phyloP scores from a whole-genome alignment of 1,284 basidiomycete species.

The Boletus calvinii region DNA sequence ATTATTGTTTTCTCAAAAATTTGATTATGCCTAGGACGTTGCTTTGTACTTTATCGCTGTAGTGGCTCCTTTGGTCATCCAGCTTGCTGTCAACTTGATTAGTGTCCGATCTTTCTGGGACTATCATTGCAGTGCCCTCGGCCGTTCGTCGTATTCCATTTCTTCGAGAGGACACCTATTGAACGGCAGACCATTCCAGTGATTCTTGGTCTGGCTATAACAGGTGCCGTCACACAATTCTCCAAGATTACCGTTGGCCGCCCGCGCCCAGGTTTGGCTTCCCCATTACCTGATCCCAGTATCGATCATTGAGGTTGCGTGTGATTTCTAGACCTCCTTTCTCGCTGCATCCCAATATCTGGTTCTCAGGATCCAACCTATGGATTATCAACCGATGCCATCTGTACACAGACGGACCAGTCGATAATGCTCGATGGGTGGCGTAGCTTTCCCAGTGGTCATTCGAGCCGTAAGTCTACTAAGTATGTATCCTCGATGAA shows the following conservation, averaged over 20 bases:
- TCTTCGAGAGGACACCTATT: slow-evolving; percentile 11
- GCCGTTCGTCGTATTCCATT: slow-evolving; percentile 48
- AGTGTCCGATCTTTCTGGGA: slow-evolving; percentile 87
- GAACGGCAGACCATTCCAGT: slow-evolving; percentile 43
- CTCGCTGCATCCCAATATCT: slow-evolving; percentile 74
- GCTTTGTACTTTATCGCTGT: slow-evolving; percentile 70
- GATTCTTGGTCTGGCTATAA: slow-evolving; percentile 69
- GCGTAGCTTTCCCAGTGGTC: slow-evolving; percentile 92
- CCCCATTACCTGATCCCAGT: background rate
- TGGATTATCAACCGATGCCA: slow-evolving; percentile 70
- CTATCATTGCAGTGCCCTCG: slow-evolving; percentile 78
- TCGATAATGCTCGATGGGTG: slow-evolving; percentile 79
- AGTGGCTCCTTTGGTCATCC: slow-evolving; percentile 65
- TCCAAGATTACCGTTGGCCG: slow-evolving; percentile 88
- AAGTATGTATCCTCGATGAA: background rate
- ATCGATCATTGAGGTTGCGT: background rate
- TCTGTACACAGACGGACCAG: slow-evolving; percentile 75
- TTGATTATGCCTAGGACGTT: slow-evolving; percentile 38
- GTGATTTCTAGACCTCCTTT: slow-evolving; percentile 65
- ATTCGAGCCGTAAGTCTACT: slow-evolving; percentile 69
- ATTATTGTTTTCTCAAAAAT: background rate
- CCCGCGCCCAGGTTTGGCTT: slow-evolving; percentile 70
- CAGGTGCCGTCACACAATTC: slow-evolving; percentile 82
- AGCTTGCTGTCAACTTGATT: slow-evolving; percentile 66
- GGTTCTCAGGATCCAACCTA: slow-evolving; percentile 70